Conservation (phyloP, 106 monocot genomes). For the Hemerocallis citrina region DNA sequence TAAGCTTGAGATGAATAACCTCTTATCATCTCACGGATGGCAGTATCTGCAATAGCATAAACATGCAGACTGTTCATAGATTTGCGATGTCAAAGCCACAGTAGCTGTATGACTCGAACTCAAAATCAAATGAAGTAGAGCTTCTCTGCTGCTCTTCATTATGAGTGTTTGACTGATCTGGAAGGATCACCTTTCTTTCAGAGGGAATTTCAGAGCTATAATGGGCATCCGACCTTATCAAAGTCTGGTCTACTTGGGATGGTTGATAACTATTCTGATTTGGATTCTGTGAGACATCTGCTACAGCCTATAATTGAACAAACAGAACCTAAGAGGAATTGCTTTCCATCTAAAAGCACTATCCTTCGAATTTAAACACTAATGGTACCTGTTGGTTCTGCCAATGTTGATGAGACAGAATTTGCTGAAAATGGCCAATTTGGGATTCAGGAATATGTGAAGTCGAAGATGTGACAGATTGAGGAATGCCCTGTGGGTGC, state of each 20-base stretch:
- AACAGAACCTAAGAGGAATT: too few relatives aligned
- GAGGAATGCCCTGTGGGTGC: slow-evolving; percentile 62
- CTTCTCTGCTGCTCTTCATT: slow-evolving; percentile 19
- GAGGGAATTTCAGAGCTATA: slow-evolving; percentile 29
- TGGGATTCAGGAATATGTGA: slow-evolving; percentile 39
- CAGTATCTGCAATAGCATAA: slow-evolving; percentile 96
- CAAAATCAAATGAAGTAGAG: too few relatives aligned
- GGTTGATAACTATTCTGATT: slow-evolving; percentile 31
- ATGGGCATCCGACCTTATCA: slow-evolving; percentile 25
- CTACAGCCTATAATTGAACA: slow-evolving; percentile 10
- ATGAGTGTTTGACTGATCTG: slow-evolving; percentile 26
- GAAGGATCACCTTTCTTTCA: slow-evolving; percentile 21
- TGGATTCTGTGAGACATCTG: slow-evolving; percentile 19
- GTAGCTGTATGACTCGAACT: too few relatives aligned
- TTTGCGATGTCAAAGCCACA: too few relatives aligned
- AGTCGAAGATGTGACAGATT: slow-evolving; percentile 38
- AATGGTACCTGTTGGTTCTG: slow-evolving; percentile 46
- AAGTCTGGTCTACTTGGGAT: slow-evolving; percentile 25
- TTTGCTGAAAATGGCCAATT: slow-evolving; percentile 36
- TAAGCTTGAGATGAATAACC: slow-evolving; percentile 36
- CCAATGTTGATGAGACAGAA: slow-evolving; percentile 27
- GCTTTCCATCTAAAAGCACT: background rate
- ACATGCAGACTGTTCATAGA: slow-evolving; percentile 77
- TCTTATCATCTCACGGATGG: slow-evolving; percentile 95
- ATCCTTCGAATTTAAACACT: background rate